Evolutionary conservation across 345 rosid species (phyloP).

Genomic region (Eucalyptus albens): DNA sequence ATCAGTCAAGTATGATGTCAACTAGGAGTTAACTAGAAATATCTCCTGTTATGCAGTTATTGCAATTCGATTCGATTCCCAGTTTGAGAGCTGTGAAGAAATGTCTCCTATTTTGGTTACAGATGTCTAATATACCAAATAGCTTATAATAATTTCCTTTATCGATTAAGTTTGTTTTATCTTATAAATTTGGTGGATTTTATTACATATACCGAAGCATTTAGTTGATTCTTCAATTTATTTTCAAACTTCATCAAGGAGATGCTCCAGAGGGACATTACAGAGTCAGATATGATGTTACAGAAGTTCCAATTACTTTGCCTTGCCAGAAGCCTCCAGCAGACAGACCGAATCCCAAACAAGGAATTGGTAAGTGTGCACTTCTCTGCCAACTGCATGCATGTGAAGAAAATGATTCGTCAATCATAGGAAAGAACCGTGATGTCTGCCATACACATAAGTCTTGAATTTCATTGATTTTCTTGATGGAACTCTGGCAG

Average conservation of each 20-base stretch:
- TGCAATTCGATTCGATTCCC: neutral
- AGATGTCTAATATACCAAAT: neutral
- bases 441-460: neutral
- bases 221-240: neutral
- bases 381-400: neutral
- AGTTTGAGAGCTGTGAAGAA: neutral
- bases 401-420: neutral
- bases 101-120: neutral
- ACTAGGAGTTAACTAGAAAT: neutral
- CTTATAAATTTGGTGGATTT: neutral
- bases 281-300: slow-evolving; percentile 73
- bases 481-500: neutral
- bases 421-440: neutral
- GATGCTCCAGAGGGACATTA: slow-evolving; percentile 64
- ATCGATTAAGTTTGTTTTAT: neutral
- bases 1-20: neutral
- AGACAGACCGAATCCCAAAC: slow-evolving; percentile 95
- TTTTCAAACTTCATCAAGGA: neutral
- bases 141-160: neutral
- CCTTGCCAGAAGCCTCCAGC: slow-evolving; percentile 78
- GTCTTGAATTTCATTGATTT: neutral
- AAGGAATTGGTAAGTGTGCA: slow-evolving; percentile 62
- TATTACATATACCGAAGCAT: neutral
- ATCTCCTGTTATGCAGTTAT: neutral
- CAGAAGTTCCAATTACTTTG: slow-evolving; percentile 59